phyloP scores from a whole-genome alignment of 805 yeast genomes.

The Diddensiella santjacobensis region DNA sequence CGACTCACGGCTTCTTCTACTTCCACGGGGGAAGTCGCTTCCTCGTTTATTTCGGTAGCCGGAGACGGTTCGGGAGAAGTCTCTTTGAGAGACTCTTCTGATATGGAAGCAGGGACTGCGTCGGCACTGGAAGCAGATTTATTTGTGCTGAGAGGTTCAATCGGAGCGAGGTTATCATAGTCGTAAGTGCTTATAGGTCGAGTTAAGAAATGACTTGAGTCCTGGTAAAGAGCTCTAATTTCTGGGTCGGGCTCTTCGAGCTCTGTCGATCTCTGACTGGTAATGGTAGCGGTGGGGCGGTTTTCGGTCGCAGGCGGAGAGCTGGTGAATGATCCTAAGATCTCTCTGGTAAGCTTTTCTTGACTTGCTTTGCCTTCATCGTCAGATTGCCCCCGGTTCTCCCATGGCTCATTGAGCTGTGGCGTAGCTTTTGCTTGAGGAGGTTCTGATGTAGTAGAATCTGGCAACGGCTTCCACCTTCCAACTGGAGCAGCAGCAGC shows the following conservation, averaged over 20 bases:
- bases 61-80: not conserved
- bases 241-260: conserved; percentile 27
- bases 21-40: not conserved
- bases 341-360: conserved; percentile 19
- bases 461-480: conserved; percentile 20
- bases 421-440: not conserved
- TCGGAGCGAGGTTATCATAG: conserved; percentile 17
- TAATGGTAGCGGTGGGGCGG: not conserved
- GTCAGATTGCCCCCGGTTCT: conserved; percentile 1
- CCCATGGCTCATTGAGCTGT: not conserved
- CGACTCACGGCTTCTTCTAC: not conserved
- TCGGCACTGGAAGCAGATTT: conserved; percentile 7
- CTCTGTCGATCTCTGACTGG: not conserved
- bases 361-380: conserved; percentile 9
- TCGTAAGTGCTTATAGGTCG: conserved; percentile 31
- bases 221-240: conserved; percentile 32
- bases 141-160: conserved; percentile 28
- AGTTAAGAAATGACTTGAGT: conserved; percentile 27
- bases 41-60: not conserved
- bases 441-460: not conserved
- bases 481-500: conserved; percentile 9
- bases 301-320: not conserved
- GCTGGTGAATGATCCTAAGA: conserved; percentile 13
- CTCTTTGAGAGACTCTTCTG: not conserved
- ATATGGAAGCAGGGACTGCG: not conserved